phyloP scores from a whole-genome alignment of 345 rosid genomes.

The Lepidium sativum region DNA sequence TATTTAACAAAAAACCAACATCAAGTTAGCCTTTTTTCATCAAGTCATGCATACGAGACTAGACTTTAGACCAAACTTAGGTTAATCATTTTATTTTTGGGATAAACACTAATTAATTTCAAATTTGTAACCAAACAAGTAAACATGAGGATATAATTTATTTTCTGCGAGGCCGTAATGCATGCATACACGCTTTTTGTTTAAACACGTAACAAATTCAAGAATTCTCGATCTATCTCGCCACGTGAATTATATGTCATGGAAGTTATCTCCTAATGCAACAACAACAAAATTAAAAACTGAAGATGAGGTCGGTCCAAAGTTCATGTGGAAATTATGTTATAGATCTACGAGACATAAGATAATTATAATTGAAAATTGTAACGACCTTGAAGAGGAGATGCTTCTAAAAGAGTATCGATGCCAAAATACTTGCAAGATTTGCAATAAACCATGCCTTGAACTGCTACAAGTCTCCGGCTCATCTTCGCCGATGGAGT shows the following conservation, averaged over 20 bases:
- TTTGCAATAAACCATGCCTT: conserved; percentile 84
- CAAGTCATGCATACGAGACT: background rate
- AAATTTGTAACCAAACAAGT: background rate
- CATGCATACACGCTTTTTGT: background rate
- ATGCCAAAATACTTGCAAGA: conserved; percentile 70
- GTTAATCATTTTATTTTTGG: background rate
- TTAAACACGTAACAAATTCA: background rate
- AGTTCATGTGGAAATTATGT: background rate
- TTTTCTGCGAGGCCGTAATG: background rate
- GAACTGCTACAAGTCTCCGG: conserved; percentile 60
- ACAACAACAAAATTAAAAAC: background rate
- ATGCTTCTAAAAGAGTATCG: conserved; percentile 59
- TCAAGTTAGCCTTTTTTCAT: too few relatives aligned
- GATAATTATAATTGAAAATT: background rate
- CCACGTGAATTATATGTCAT: background rate
- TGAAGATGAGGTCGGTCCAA: background rate
- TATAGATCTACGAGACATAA: background rate
- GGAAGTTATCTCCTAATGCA: background rate
- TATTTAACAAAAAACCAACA: too few relatives aligned
- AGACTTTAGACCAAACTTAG: background rate
- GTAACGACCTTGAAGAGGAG: conserved; percentile 52
- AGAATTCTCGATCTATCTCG: background rate
- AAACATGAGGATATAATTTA: background rate
- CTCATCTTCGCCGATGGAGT: conserved; percentile 25
- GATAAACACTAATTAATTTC: background rate